These are phyloP conservation scores for Melanogaster broomeanus DNA, from an alignment of 768 basidiomycete species.

Conservation along the genomic window DNA sequence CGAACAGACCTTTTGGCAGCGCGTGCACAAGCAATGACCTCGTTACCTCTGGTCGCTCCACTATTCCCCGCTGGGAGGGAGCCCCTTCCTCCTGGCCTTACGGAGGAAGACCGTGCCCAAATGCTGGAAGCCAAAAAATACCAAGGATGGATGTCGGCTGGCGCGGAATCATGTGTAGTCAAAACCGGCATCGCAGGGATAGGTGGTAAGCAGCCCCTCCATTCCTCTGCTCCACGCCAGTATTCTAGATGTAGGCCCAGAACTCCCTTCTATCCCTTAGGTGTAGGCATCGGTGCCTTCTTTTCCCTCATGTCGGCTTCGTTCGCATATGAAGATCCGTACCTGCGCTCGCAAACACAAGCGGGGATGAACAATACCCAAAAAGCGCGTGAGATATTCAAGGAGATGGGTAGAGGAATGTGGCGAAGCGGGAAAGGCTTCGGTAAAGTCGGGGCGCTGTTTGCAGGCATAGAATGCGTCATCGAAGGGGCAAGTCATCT, in stretches of 20 bases:
- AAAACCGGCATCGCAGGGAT: conserved; percentile 83
- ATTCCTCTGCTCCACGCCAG: background rate
- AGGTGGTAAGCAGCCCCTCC: conserved; percentile 58
- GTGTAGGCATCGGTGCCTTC: conserved; percentile 91
- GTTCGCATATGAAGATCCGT: conserved; percentile 93
- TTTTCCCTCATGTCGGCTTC: conserved; percentile 96
- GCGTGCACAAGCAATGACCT: conserved; percentile 16
- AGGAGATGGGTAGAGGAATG: conserved; percentile 95
- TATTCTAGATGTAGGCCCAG: conserved; percentile 6
- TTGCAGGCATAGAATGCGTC: conserved; percentile 94
- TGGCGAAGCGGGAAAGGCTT: conserved; percentile 89
- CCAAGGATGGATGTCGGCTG: conserved; percentile 66
- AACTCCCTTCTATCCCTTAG: conserved; percentile 39
- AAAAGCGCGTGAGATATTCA: conserved; percentile 84
- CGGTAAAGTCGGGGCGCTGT: conserved; percentile 91
- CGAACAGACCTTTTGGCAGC: background rate
- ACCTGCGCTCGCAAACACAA: conserved; percentile 65
- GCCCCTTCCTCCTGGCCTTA: conserved; percentile 81
- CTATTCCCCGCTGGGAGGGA: conserved; percentile 85
- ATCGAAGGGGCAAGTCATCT: conserved; percentile 80
- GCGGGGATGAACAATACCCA: conserved; percentile 62
- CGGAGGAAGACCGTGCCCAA: conserved; percentile 74
- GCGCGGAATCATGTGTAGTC: conserved; percentile 83
- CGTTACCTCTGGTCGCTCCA: conserved; percentile 55
- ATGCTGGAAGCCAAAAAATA: conserved; percentile 74